Evolutionary conservation across 441 rosid genomes (phyloP).

Genomic region (Jatropha podagrica): DNA sequence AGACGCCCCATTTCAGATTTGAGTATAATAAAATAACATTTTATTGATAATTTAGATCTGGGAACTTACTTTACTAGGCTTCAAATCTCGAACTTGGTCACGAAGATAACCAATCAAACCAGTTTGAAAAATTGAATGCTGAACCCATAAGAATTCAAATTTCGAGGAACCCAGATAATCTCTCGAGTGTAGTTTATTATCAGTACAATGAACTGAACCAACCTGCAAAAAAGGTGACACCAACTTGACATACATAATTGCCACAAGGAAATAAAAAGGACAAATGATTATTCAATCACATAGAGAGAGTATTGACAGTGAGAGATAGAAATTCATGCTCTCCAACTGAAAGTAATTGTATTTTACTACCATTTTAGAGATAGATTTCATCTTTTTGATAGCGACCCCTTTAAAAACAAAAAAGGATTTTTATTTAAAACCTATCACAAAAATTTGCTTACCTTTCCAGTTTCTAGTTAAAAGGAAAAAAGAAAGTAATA

Average conservation of each 20-base stretch:
- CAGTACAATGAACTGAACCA: slow-evolving; percentile 32
- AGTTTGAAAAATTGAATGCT: slow-evolving; percentile 27
- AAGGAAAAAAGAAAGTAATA: not conserved
- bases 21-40: slow-evolving; percentile 39
- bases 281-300: slow-evolving; percentile 30
- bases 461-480: slow-evolving; percentile 25
- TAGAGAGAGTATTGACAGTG: slow-evolving; percentile 27
- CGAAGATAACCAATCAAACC: slow-evolving; percentile 35
- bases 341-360: slow-evolving; percentile 24
- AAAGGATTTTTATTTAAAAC: not conserved
- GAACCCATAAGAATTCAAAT: slow-evolving; percentile 27
- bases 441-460: slow-evolving; percentile 23
- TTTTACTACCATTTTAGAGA: slow-evolving; percentile 37
- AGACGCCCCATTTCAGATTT: slow-evolving; percentile 35
- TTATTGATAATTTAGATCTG: slow-evolving; percentile 60
- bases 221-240: slow-evolving; percentile 29
- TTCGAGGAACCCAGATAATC: slow-evolving; percentile 28
- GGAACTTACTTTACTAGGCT: slow-evolving; percentile 60
- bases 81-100: slow-evolving; percentile 33
- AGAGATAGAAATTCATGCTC: slow-evolving; percentile 4
- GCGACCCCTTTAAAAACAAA: slow-evolving; percentile 40
- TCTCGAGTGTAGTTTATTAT: slow-evolving; percentile 23
- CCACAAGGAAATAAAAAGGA: slow-evolving; percentile 24
- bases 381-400: slow-evolving; percentile 33
- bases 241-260: slow-evolving; percentile 25